These are phyloP conservation scores for Papiliotrema laurentii DNA, from an alignment of 1,284 basidiomycete genomes.

Conservation along the genomic window DNA sequence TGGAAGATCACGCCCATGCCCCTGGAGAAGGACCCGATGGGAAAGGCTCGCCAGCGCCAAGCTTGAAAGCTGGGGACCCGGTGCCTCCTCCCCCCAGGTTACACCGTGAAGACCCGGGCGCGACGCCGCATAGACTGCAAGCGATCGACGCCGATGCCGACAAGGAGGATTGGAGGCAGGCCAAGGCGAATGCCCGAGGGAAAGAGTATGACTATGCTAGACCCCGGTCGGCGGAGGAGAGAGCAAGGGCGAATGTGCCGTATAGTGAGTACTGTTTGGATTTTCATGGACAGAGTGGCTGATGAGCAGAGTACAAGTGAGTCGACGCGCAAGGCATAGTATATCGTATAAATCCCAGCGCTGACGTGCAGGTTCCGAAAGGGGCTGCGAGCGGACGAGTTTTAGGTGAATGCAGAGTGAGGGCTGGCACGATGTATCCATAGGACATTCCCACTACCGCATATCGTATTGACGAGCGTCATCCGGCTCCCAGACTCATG, in stretches of 20 bases:
- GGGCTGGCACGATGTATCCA: not conserved
- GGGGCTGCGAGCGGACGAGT: slow-evolving; percentile 44
- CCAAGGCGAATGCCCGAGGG: slow-evolving; percentile 16
- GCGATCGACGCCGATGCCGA: slow-evolving; percentile 2
- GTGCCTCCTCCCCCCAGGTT: slow-evolving; percentile 16
- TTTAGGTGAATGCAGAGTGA: slow-evolving; percentile 13
- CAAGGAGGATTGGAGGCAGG: slow-evolving; percentile 17
- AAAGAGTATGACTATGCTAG: slow-evolving; percentile 19
- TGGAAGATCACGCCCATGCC: slow-evolving; percentile 40
- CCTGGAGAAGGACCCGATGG: slow-evolving; percentile 31
- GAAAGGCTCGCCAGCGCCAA: not conserved
- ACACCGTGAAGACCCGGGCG: slow-evolving; percentile 21
- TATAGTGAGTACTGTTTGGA: slow-evolving; percentile 45
- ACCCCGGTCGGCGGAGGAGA: slow-evolving; percentile 32
- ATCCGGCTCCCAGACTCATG: too few relatives aligned
- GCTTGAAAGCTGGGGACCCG: slow-evolving; percentile 21
- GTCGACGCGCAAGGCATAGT: not conserved
- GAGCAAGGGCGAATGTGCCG: slow-evolving; percentile 38
- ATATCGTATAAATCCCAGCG: not conserved
- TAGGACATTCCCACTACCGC: not conserved
- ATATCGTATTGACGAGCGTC: too few relatives aligned
- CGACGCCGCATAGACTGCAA: slow-evolving; percentile 22
- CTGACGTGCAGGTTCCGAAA: slow-evolving; percentile 30
- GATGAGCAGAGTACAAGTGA: slow-evolving; percentile 28
- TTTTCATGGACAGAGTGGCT: not conserved